Evolutionary conservation across 352 stramenopile species (phyloP), one percentile per base, ranked within the genome.

Genomic region (Pythium brassicae): DNA sequence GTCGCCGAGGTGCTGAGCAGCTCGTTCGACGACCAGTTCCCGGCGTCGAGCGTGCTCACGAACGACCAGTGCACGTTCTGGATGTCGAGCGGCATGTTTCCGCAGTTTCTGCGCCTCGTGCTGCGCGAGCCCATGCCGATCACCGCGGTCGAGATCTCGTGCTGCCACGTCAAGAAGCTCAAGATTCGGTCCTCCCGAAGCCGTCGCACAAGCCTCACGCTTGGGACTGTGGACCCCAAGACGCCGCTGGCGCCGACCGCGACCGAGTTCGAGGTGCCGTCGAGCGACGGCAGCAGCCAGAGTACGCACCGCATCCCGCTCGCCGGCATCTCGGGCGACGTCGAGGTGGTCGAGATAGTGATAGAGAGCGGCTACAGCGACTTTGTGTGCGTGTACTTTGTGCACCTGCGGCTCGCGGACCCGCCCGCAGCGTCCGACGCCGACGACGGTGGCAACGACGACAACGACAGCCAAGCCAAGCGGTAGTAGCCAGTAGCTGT

Each of bases 51-150:
- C 59, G 68, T 91, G 27, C 55, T 89, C 20, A 71, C 61, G 34
- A 78, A 66, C 53, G 75, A 82, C 49, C 72, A 71, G 57, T 64
- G 57, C 27, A 80, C 69, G 9, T 79, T 82, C 51, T 93, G 83
- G 83, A 73, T 93, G 46, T 84, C 75, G 2, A 79, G 67, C 47
- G 81, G 78, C 12, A 76, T 91, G 66, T 91, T 77, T 55, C 83
- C 81, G 14, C 83, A 92, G 55, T 78, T 90, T 32, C 63, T 93
- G 22, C 68, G 72, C 19, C 69, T 93, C 42, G 66, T 78, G 12
- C 52, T 93, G 45, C 71, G 76, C 11, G 76, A 91, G 40, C 76
- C 78, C 12, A 76, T 83, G 50, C 67, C 65, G 5, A 66, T 93
- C 17, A 58, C 53, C 10, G 64, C 67, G 25, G 64, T 91, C n/a